A percentile compares a stretch with the other conserved stretches of the same genome.
These are phyloP conservation scores for Geum urbanum DNA, from an alignment of 306 rosid species.

Conservation along the genomic window DNA sequence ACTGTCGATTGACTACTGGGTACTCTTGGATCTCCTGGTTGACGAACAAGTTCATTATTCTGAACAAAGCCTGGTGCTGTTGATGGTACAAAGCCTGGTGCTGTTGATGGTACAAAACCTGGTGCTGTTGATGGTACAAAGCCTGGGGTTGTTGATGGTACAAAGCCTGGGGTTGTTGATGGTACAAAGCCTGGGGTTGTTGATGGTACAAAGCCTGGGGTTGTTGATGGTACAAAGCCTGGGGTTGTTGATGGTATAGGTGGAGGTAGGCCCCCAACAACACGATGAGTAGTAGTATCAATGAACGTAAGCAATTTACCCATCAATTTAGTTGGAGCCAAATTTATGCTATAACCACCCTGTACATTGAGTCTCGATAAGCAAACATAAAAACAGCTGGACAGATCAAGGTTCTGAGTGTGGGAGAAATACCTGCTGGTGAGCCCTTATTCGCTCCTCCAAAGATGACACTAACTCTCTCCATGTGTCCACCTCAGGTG, in stretches of 20 bases:
- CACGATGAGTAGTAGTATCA: constrained; percentile 67
- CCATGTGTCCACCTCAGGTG: constrained; percentile 65
- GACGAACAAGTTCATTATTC: constrained; percentile 40
- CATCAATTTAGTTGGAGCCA: constrained; percentile 56
- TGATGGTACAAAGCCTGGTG: background rate
- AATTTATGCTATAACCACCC: constrained; percentile 63
- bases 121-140: constrained; percentile 14
- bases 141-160: no score
- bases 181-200: constrained; percentile 30
- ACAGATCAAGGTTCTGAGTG: constrained; percentile 4
- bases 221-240: background rate
- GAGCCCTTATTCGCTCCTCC: constrained; percentile 66
- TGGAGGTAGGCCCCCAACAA: constrained; percentile 68
- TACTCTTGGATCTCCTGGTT: constrained; percentile 32
- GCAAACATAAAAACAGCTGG: background rate
- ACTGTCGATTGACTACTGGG: constrained; percentile 49
- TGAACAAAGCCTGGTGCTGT: constrained; percentile 13
- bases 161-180: constrained; percentile 2
- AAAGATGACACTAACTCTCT: constrained; percentile 51
- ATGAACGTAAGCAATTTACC: constrained; percentile 63
- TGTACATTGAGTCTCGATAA: constrained; percentile 22
- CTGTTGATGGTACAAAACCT: background rate
- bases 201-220: background rate
- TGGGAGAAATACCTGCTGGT: constrained; percentile 54
- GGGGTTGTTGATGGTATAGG: constrained; percentile 38